phyloP scores from a whole-genome alignment of 2,329 filamentous ascomycete species.

The Cercospora berteroae region DNA sequence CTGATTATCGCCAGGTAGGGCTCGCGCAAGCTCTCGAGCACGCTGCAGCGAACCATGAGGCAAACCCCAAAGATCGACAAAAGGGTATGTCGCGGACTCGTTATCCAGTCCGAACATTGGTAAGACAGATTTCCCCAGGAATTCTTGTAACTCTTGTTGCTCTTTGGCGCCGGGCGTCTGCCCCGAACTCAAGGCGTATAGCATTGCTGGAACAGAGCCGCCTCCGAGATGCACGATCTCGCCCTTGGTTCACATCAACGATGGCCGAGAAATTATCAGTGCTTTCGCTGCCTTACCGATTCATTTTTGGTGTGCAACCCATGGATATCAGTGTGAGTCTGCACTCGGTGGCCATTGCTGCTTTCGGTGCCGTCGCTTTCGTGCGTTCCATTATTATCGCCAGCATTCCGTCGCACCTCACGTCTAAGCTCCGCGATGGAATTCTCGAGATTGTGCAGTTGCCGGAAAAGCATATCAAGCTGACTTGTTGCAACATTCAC shows the following conservation, averaged over 20 bases:
- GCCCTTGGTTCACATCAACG: background rate
- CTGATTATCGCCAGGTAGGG: constrained; percentile 58
- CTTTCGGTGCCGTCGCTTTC: constrained; percentile 24
- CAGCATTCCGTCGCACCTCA: constrained; percentile 31
- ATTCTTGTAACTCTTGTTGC: constrained; percentile 55
- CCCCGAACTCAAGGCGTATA: constrained; percentile 51
- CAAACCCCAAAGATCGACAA: constrained; percentile 62
- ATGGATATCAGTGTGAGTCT: constrained; percentile 49
- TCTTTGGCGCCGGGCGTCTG: constrained; percentile 38
- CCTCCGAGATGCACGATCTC: constrained; percentile 62
- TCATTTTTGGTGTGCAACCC: constrained; percentile 62
- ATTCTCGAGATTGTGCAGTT: constrained; percentile 49
- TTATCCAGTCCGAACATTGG: constrained; percentile 64
- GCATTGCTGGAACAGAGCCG: constrained; percentile 61
- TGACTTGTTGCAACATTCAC: constrained; percentile 41
- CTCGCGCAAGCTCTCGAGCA: constrained; percentile 58
- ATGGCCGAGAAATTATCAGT: background rate
- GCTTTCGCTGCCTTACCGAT: constrained; percentile 2
- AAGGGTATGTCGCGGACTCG: constrained; percentile 63
- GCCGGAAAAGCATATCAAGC: constrained; percentile 50
- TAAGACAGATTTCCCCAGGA: constrained; percentile 60
- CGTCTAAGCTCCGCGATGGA: constrained; percentile 45
- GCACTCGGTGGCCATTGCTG: constrained; percentile 14
- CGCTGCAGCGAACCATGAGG: constrained; percentile 59
- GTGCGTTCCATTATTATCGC: constrained; percentile 17